Percentiles rank a stretch among this genome's conserved stretches.
Evolutionary conservation across 1,139 yeast genomes (phyloP).

Genomic region (Sugiyamaella pinicola): DNA sequence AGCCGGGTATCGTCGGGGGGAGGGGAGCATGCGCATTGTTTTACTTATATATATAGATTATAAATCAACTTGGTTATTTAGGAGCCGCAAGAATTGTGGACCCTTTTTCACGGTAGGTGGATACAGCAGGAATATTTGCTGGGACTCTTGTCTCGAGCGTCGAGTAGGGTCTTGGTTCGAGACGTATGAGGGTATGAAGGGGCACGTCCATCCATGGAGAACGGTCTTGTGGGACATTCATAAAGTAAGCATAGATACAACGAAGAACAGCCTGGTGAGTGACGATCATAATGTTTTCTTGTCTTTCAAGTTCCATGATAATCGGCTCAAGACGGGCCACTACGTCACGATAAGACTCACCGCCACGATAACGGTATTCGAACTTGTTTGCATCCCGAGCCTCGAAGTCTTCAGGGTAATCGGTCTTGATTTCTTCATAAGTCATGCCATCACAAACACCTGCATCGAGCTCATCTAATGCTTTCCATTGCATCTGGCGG

Average conservation of each 20-base stretch:
- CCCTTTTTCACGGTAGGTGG: slow-evolving; percentile 94
- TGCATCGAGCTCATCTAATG: slow-evolving; percentile 94
- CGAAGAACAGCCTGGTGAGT: slow-evolving; percentile 98
- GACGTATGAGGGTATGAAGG: slow-evolving; percentile 85
- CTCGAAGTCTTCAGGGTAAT: slow-evolving; percentile 90
- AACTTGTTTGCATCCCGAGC: slow-evolving; percentile 96
- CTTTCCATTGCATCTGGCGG: slow-evolving; percentile 90
- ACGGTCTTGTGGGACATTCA: slow-evolving; percentile 97
- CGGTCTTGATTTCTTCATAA: slow-evolving; percentile 78
- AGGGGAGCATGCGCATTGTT: background rate
- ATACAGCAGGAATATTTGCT: slow-evolving; percentile 96
- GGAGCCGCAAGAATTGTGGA: slow-evolving; percentile 28
- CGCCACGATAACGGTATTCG: slow-evolving; percentile 94
- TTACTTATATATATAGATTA: no score
- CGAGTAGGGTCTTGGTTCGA: slow-evolving; percentile 92
- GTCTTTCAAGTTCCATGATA: slow-evolving; percentile 96
- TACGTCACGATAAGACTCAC: slow-evolving; percentile 94
- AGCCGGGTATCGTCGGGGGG: background rate
- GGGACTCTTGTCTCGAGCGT: slow-evolving; percentile 86
- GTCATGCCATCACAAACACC: slow-evolving; percentile 97
- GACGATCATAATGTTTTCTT: slow-evolving; percentile 90
- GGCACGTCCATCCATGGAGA: slow-evolving; percentile 99
- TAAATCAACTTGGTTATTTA: background rate
- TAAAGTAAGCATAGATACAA: slow-evolving; percentile 94
- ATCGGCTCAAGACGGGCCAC: slow-evolving; percentile 94